These are phyloP conservation scores for Arthrobotrys musiformis DNA, from an alignment of 2,329 filamentous ascomycete species.

Conservation along the genomic window DNA sequence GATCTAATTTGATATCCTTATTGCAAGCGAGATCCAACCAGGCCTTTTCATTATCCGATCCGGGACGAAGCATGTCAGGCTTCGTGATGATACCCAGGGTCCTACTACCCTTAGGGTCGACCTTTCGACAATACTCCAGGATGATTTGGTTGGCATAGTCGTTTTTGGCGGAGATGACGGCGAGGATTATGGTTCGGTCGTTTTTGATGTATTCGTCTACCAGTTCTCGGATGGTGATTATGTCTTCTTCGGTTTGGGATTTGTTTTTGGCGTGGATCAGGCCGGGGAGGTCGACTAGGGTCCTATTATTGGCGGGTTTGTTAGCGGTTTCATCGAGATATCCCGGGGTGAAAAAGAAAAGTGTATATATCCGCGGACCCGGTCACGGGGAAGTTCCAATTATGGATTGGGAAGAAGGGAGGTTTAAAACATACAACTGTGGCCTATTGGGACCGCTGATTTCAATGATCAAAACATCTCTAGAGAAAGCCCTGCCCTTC, in stretches of 20 bases:
- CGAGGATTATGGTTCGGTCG: slow-evolving; percentile 70
- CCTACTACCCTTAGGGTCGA: slow-evolving; percentile 63
- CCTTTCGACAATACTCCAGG: slow-evolving; percentile 64
- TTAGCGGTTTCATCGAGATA: not conserved
- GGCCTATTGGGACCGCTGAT: slow-evolving; percentile 65
- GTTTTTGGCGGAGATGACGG: slow-evolving; percentile 67
- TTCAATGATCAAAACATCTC: slow-evolving; percentile 66
- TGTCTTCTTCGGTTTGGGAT: slow-evolving; percentile 65
- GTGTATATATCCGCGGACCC: no score
- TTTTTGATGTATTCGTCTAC: slow-evolving; percentile 70
- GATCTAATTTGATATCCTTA: slow-evolving; percentile 57
- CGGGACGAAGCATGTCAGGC: slow-evolving; percentile 65
- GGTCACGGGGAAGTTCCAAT: not conserved
- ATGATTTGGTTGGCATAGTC: slow-evolving; percentile 71
- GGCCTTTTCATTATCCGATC: slow-evolving; percentile 63
- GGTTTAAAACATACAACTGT: slow-evolving; percentile 61
- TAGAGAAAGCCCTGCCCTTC: slow-evolving; percentile 62
- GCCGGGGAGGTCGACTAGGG: slow-evolving; percentile 70
- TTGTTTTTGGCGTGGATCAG: slow-evolving; percentile 68
- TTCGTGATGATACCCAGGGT: slow-evolving; percentile 72
- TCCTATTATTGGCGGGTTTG: slow-evolving; percentile 59
- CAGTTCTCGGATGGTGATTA: slow-evolving; percentile 65
- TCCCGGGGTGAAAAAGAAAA: not conserved
- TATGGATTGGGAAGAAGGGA: not conserved
- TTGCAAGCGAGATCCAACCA: slow-evolving; percentile 59